Evolutionary conservation across 106 monocot species (phyloP).

Genomic region (Hemerocallis citrina): DNA sequence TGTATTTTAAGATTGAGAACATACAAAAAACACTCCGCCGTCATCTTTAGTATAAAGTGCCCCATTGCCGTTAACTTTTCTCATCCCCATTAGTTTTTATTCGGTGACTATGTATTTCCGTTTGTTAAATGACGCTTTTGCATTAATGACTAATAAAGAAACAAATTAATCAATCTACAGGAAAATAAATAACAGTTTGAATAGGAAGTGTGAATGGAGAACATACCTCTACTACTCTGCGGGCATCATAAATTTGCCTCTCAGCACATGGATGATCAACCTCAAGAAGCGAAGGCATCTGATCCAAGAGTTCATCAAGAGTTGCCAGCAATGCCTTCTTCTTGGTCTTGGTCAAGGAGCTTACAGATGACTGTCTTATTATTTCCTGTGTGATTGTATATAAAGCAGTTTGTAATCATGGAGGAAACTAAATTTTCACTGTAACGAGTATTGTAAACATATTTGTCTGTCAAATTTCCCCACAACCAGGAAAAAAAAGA

Average conservation of each 20-base stretch:
- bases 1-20: too few species aligned
- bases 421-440: background rate
- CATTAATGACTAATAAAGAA: too few species aligned
- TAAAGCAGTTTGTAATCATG: background rate
- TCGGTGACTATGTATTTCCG: too few species aligned
- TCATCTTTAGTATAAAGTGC: too few species aligned
- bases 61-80: too few species aligned
- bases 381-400: constrained; percentile 48
- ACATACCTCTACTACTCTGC: constrained; percentile 65
- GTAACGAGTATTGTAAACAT: too few species aligned
- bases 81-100: too few species aligned
- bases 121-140: too few species aligned
- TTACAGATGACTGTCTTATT: constrained; percentile 57
- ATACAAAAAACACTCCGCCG: too few species aligned
- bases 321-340: constrained; percentile 70
- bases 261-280: constrained; percentile 94
- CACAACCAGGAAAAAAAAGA: too few species aligned
- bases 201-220: background rate
- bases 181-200: background rate
- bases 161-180: background rate
- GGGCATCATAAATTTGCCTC: constrained; percentile 71
- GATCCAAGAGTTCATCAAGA: constrained; percentile 58
- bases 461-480: too few species aligned
- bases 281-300: constrained; percentile 89
- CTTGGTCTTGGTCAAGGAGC: constrained; percentile 61